A percentile compares a stretch with the other conserved stretches of the same genome.
Conservation (phyloP, 768 basidiomycete species). For the Lactarius psammicola region DNA sequence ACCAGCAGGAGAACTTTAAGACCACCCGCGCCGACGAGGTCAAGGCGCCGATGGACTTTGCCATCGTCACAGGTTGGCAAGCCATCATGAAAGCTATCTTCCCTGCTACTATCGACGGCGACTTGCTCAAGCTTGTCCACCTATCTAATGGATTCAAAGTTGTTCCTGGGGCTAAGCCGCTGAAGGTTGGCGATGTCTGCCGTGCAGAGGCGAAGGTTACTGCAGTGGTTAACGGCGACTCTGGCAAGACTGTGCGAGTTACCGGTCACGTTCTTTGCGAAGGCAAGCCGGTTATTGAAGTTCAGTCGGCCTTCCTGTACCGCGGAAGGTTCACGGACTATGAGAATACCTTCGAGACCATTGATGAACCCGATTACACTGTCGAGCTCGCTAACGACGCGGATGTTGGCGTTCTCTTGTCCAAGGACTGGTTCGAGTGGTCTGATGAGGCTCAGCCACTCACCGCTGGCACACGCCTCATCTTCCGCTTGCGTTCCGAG, state of each 20-base stretch:
- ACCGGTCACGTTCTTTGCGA: slow-evolving; percentile 79
- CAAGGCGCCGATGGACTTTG: slow-evolving; percentile 97
- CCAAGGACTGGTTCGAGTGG: slow-evolving; percentile 99
- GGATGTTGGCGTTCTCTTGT: slow-evolving; percentile 83
- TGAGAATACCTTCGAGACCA: slow-evolving; percentile 92
- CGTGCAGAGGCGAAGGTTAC: slow-evolving; percentile 84
- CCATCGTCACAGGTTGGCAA: slow-evolving; percentile 99
- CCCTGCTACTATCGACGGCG: slow-evolving; percentile 87
- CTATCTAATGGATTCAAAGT: slow-evolving; percentile 96
- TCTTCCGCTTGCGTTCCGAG: slow-evolving; percentile 86
- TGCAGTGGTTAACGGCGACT: slow-evolving; percentile 86
- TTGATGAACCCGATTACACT: slow-evolving; percentile 85
- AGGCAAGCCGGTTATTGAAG: slow-evolving; percentile 83
- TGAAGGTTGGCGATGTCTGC: slow-evolving; percentile 86
- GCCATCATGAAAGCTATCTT: slow-evolving; percentile 99
- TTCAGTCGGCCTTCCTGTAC: slow-evolving; percentile 94
- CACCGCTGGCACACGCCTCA: slow-evolving; percentile 73
- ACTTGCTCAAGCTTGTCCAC: slow-evolving; percentile 93
- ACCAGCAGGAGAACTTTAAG: slow-evolving; percentile 91
- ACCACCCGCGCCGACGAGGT: slow-evolving; percentile 62
- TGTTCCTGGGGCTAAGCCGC: slow-evolving; percentile 70
- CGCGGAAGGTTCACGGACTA: slow-evolving; percentile 93
- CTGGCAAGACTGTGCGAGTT: slow-evolving; percentile 91
- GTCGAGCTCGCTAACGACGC: slow-evolving; percentile 75
- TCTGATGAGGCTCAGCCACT: slow-evolving; percentile 78